A percentile compares a stretch with the other conserved stretches of the same genome.
Evolutionary conservation across 2,329 filamentous ascomycete genomes (phyloP).

Genomic region (Phaeomoniella chlamydospora): DNA sequence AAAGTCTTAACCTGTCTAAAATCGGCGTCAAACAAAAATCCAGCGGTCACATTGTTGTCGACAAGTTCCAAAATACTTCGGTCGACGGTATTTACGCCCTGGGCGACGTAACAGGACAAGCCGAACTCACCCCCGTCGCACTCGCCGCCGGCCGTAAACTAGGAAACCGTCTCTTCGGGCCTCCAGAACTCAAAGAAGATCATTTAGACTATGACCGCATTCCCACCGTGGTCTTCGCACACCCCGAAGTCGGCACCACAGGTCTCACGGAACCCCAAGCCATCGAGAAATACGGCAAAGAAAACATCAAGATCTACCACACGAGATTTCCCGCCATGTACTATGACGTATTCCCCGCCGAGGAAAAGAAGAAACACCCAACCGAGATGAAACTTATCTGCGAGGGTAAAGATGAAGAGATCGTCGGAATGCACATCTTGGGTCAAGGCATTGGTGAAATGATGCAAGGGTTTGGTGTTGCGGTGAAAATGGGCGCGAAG

Average conservation of each 20-base stretch:
- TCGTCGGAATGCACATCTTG: constrained; percentile 36
- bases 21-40: constrained; percentile 25
- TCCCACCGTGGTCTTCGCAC: constrained; percentile 37
- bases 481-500: constrained; percentile 66
- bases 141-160: constrained; percentile 37
- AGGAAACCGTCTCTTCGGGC: constrained; percentile 34
- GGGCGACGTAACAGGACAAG: constrained; percentile 36
- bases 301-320: constrained; percentile 35
- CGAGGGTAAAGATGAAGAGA: constrained; percentile 31
- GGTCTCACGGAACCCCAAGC: constrained; percentile 36
- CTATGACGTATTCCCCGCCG: constrained; percentile 28
- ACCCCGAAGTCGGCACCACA: constrained; percentile 33
- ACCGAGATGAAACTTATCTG: constrained; percentile 37
- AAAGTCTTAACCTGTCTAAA: constrained; percentile 24
- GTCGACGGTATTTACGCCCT: constrained; percentile 32
- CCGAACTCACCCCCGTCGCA: constrained; percentile 36
- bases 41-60: constrained; percentile 27
- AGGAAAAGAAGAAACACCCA: constrained; percentile 34
- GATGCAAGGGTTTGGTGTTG: constrained; percentile 63
- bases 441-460: constrained; percentile 43
- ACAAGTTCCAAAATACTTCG: constrained; percentile 35
- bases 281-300: constrained; percentile 29
- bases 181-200: constrained; percentile 24
- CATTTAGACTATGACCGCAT: constrained; percentile 35
- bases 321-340: constrained; percentile 35